Base-by-base conservation (phyloP, 2,329 filamentous ascomycete genomes). In the Nannizzia gypsea region DNA sequence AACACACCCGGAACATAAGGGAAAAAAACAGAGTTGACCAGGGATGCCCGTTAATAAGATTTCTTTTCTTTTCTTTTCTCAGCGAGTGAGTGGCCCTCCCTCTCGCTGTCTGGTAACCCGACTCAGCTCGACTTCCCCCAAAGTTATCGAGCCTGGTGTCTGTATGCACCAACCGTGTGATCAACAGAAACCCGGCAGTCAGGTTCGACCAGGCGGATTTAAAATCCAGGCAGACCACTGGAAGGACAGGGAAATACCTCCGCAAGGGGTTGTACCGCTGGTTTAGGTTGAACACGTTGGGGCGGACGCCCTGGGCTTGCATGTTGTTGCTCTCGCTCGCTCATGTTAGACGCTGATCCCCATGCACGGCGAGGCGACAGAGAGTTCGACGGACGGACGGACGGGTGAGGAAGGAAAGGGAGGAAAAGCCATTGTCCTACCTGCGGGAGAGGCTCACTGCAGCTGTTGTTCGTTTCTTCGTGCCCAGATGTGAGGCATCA, bases 311-410 rank as follows among this genome's bases (percentile, higher is more conserved):
- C 22, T 52, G 48, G 31, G 24, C 24, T 52, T 52, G 48, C 48
- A 52, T 52, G 26, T 15, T 9, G 31, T 34, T 9, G 6, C 31
- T 34, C 31, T 34, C 6, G 6, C 31, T 6, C 31, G 6, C 31
- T 52, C 28, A 17, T 52, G 13, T 31, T 52, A 52, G 28, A 52
- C 48, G 48, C 48, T 52, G 48, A 52, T 52, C 48, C 48, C 48
- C 28, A 52, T 52, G 48, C 48, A 17, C 31, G 31, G 48, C 20
- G 28, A 34, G 31, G 48, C 20, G 28, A 34, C 13, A 52, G 11
- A 52, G 28, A 40, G 38, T 40, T 34, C n/a, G 6, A 4, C 28
- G 13, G 24, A 50, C 44, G 6, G 4, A 24, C 20, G 11, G 20
- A 22, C 15, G 28, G 13, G 38, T 40, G n/a, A 40, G 5, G 38